Percentiles rank a stretch among this genome's conserved stretches.
Evolutionary conservation across 257 asterid species (phyloP).

Genomic region (Ehretia macrophylla): DNA sequence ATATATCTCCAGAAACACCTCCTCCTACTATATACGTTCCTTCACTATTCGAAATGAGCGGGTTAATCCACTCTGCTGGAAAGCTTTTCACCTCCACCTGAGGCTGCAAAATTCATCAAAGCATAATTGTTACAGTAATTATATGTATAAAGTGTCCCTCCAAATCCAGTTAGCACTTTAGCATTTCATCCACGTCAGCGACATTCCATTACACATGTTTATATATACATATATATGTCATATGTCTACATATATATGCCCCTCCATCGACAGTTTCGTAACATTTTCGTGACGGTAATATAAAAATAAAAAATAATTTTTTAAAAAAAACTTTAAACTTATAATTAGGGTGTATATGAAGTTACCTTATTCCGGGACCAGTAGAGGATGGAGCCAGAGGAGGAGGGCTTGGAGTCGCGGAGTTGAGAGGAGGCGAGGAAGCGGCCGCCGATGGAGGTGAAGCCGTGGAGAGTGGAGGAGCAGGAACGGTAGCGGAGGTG

Average conservation of each 20-base stretch:
- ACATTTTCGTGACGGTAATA: no score
- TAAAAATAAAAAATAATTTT: no score
- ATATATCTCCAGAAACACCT: slow-evolving; percentile 72
- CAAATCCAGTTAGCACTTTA: slow-evolving; percentile 5
- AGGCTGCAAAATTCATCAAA: slow-evolving; percentile 45
- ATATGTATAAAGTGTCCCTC: background rate
- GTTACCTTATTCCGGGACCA: slow-evolving; percentile 92
- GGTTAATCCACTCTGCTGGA: slow-evolving; percentile 64
- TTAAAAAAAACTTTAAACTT: no score
- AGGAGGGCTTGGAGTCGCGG: slow-evolving; percentile 56
- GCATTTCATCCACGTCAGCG: slow-evolving; percentile 20
- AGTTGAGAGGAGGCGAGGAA: slow-evolving; percentile 78
- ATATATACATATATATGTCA: no score
- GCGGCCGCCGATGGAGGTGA: slow-evolving; percentile 60
- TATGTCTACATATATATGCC: background rate
- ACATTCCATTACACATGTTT: no score
- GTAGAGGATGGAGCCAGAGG: slow-evolving; percentile 63
- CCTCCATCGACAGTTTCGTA: no score
- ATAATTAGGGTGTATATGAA: no score
- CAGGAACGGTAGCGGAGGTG: slow-evolving; percentile 57
- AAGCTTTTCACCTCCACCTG: slow-evolving; percentile 83
- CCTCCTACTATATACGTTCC: slow-evolving; percentile 87
- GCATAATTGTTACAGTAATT: background rate
- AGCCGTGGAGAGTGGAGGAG: slow-evolving; percentile 78
- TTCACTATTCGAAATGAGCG: slow-evolving; percentile 61